Conservation (phyloP, 1,284 basidiomycete genomes). For the Tranzscheliella williamsii region DNA sequence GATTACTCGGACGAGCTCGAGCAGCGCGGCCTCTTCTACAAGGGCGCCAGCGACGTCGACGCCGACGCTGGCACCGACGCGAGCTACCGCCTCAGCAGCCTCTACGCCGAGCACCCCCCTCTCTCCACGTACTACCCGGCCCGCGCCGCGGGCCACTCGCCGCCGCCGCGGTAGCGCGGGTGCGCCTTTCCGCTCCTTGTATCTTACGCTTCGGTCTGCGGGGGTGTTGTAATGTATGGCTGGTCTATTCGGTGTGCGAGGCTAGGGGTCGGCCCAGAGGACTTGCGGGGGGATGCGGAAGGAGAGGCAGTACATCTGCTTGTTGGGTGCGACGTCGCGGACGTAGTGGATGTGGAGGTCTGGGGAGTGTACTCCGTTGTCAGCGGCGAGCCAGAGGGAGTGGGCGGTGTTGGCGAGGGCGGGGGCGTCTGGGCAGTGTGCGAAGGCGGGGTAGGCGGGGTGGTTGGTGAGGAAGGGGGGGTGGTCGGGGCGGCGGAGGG, state of each 20-base stretch:
- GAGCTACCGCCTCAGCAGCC: slow-evolving; percentile 20
- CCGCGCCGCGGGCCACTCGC: too few relatives aligned
- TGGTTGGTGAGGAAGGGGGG: slow-evolving; percentile 10
- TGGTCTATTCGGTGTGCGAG: too few relatives aligned
- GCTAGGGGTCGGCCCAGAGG: too few relatives aligned
- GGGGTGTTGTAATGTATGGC: too few relatives aligned
- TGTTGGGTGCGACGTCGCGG: slow-evolving; percentile 90
- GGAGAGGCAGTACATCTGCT: slow-evolving; percentile 97
- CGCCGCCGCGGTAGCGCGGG: too few relatives aligned
- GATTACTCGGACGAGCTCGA: slow-evolving; percentile 30
- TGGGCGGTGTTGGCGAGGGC: not conserved
- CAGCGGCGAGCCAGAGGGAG: slow-evolving; percentile 2
- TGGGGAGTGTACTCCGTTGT: not conserved
- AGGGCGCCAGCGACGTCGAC: slow-evolving; percentile 5
- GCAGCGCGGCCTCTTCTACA: slow-evolving; percentile 25
- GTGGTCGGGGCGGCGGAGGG: slow-evolving; percentile 13
- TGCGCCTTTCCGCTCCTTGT: too few relatives aligned
- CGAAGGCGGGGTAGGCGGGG: slow-evolving; percentile 14
- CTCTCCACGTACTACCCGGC: slow-evolving; percentile 8
- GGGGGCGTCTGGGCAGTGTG: too few relatives aligned
- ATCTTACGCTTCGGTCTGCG: too few relatives aligned
- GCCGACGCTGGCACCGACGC: slow-evolving; percentile 14
- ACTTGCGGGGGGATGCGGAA: slow-evolving; percentile 74
- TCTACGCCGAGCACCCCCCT: slow-evolving; percentile 6
- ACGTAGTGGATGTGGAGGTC: slow-evolving; percentile 72